Evolutionary conservation across 164 flowering plant species (phyloP), one percentile per base, ranked within the genome.

Genomic region (Echeveria elegans): DNA sequence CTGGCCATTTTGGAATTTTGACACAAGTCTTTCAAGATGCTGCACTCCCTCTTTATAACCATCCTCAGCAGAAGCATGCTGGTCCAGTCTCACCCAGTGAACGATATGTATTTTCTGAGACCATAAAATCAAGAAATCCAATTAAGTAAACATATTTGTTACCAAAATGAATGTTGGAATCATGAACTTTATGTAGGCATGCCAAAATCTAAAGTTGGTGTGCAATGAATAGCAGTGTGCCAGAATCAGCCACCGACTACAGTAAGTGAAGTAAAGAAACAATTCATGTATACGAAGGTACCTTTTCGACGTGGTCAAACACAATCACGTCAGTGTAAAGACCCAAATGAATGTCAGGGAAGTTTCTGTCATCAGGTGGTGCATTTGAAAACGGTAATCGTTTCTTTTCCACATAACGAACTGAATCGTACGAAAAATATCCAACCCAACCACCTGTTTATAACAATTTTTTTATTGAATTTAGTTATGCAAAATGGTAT

Each of bases 231-330:
- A n/a, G n/a, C n/a, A n/a, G n/a, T n/a, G n/a, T n/a, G n/a, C n/a
- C n/a, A n/a, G n/a, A n/a, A n/a, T n/a, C n/a, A n/a, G n/a, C n/a
- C n/a, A n/a, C n/a, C n/a, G n/a, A n/a, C n/a, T n/a, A n/a, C n/a
- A n/a, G n/a, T n/a, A n/a, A n/a, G n/a, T n/a, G n/a, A n/a, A n/a
- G n/a, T n/a, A n/a, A n/a, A n/a, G n/a, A n/a, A n/a, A n/a, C n/a
- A n/a, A n/a, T n/a, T n/a, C n/a, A n/a, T n/a, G n/a, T n/a, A n/a
- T n/a, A n/a, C n/a, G 29, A 30, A 29, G 59, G 0, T 81, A 90
- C 98, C 98, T 93, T 90, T 72, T 90, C 89, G 70, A 93, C 96
- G 73, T 88, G 94, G 79, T 93, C 98, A 76, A 93, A 93, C 43
- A 93, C 94, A 64, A 93, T 86, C 28, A 90, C 94, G 69, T 90